Conservation (phyloP, 495 filamentous ascomycete genomes). For the Apiosordaria backusii region DNA sequence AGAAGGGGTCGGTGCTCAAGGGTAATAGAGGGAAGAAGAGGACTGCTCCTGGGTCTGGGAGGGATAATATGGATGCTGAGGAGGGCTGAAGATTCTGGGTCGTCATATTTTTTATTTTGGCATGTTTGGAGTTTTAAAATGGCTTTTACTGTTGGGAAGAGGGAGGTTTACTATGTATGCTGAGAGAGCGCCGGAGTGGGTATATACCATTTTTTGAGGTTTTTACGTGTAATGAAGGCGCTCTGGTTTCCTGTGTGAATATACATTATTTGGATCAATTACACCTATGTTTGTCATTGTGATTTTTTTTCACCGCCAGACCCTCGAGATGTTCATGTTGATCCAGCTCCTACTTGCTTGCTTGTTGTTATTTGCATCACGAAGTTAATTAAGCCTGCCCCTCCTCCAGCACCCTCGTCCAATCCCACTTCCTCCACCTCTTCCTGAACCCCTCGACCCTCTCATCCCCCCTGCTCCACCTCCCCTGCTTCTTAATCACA, state of each 20-base stretch:
- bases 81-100: conserved; percentile 49
- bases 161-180: background rate
- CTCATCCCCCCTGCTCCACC: conserved; percentile 74
- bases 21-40: conserved; percentile 54
- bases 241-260: background rate
- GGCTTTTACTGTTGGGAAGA: background rate
- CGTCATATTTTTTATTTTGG: background rate
- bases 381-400: conserved; percentile 14
- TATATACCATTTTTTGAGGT: conserved; percentile 5
- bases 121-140: background rate
- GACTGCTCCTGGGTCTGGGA: conserved; percentile 34
- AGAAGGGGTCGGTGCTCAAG: conserved; percentile 56
- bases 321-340: background rate
- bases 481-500: conserved; percentile 84
- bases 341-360: no score
- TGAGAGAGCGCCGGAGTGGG: conserved; percentile 1
- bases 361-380: no score
- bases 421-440: conserved; percentile 90
- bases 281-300: background rate
- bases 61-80: conserved; percentile 81
- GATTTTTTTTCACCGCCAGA: background rate
- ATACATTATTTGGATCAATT: background rate
- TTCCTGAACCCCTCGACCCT: conserved; percentile 77
- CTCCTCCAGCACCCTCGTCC: conserved; percentile 74
- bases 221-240: conserved; percentile 3